These are phyloP conservation scores for Rhododendron henanense DNA, from an alignment of 148 eudicot genomes.

Conservation along the genomic window DNA sequence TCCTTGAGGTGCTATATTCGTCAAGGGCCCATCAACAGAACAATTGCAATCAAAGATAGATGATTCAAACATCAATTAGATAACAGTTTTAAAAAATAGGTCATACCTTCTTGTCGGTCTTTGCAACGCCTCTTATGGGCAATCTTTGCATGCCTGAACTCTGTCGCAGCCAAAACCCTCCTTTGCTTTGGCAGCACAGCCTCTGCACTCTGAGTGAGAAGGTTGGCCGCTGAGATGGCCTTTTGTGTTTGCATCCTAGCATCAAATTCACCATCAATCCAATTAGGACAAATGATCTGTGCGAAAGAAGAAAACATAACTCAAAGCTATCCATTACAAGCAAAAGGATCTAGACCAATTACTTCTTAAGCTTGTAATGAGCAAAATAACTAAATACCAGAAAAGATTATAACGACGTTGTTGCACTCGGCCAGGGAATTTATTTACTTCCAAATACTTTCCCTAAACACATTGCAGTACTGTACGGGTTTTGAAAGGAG, in stretches of 20 bases:
- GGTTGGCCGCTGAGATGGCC: slow-evolving; percentile 70
- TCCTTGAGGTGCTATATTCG: not conserved
- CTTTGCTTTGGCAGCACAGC: slow-evolving; percentile 82
- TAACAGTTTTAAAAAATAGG: slow-evolving; percentile 1
- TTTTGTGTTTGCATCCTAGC: slow-evolving; percentile 72
- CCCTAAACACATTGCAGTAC: not conserved
- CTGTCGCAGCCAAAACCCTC: slow-evolving; percentile 50
- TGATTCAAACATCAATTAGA: not conserved
- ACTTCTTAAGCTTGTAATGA: not conserved
- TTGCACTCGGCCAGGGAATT: not conserved
- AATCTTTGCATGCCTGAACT: slow-evolving; percentile 76
- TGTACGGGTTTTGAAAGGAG: not conserved
- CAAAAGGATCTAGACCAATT: not conserved
- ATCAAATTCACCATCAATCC: slow-evolving; percentile 3
- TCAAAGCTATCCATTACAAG: not conserved
- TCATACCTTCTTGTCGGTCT: slow-evolving; percentile 47
- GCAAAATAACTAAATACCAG: not conserved
- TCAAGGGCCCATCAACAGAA: not conserved
- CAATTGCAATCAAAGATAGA: not conserved
- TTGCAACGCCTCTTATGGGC: slow-evolving; percentile 61
- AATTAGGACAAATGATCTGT: not conserved
- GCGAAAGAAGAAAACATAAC: not conserved
- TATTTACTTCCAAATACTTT: not conserved
- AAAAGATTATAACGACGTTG: not conserved
- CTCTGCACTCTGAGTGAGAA: slow-evolving; percentile 65